phyloP scores from a whole-genome alignment of 352 stramenopile genomes.

The Phytophthora hibernalis region DNA sequence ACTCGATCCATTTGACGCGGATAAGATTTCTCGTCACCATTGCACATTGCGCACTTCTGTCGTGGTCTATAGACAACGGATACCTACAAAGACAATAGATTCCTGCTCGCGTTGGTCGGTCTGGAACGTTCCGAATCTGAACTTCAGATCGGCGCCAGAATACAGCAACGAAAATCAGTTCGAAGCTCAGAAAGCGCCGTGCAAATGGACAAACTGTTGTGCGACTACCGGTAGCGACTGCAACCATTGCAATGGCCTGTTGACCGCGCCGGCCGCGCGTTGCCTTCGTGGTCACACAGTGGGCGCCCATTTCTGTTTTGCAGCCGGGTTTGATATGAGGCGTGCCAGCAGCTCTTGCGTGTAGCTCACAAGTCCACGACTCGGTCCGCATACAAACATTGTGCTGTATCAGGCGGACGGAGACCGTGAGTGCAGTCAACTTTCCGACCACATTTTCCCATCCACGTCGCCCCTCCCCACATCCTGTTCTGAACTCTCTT shows the following conservation, averaged over 20 bases:
- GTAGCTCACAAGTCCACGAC: constrained; percentile 24
- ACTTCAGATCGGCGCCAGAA: too few species aligned
- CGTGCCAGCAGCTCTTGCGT: not conserved
- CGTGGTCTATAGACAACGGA: too few species aligned
- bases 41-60: not conserved
- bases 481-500: not conserved
- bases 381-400: constrained; percentile 18
- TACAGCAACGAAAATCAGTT: not conserved
- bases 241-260: constrained; percentile 17
- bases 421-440: constrained; percentile 19
- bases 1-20: not conserved
- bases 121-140: too few species aligned
- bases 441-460: constrained; percentile 8
- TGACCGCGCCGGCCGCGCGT: constrained; percentile 14
- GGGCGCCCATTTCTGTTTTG: constrained; percentile 24
- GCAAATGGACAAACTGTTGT: constrained; percentile 3
- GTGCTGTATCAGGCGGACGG: not conserved
- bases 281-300: constrained; percentile 7
- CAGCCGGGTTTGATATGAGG: not conserved
- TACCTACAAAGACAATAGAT: too few species aligned
- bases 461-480: not conserved
- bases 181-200: constrained; percentile 1
- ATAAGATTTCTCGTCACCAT: not conserved
- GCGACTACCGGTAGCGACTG: constrained; percentile 14
- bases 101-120: not conserved